phyloP scores from a whole-genome alignment of 768 basidiomycete genomes.

The Naematelia aurantialba region DNA sequence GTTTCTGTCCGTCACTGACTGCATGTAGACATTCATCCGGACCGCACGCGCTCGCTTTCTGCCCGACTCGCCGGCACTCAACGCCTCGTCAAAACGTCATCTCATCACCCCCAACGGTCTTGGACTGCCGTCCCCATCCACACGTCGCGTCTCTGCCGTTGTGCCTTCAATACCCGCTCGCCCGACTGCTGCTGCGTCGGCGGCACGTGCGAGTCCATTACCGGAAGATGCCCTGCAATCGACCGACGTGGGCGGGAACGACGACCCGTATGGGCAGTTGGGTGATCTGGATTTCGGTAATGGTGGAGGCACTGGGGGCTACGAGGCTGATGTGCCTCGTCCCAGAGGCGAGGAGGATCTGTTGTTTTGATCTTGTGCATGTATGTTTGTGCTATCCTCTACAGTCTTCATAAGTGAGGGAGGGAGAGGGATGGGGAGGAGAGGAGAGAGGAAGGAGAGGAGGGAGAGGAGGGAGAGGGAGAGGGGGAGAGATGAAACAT shows the following conservation, averaged over 20 bases:
- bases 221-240: not conserved
- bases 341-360: slow-evolving; percentile 66
- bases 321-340: slow-evolving; percentile 65
- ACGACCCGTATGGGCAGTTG: slow-evolving; percentile 80
- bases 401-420: no score
- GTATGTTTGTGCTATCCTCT: not conserved
- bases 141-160: not conserved
- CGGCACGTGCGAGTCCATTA: slow-evolving; percentile 7
- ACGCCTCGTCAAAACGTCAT: slow-evolving; percentile 64
- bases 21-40: slow-evolving; percentile 79
- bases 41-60: slow-evolving; percentile 78
- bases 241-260: slow-evolving; percentile 56
- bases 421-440: not conserved
- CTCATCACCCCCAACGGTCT: slow-evolving; percentile 37
- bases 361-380: slow-evolving; percentile 53
- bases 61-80: slow-evolving; percentile 81
- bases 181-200: slow-evolving; percentile 8
- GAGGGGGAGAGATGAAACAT: not conserved
- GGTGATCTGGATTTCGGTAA: slow-evolving; percentile 53
- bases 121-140: slow-evolving; percentile 2
- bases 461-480: not conserved
- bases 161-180: slow-evolving; percentile 14
- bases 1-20: slow-evolving; percentile 1
- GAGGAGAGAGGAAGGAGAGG: not conserved
- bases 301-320: slow-evolving; percentile 51